A percentile compares a stretch with the other conserved stretches of the same genome.
These are phyloP conservation scores for Afroboletus lepidellus DNA, from an alignment of 1,284 basidiomycete species.

Conservation along the genomic window DNA sequence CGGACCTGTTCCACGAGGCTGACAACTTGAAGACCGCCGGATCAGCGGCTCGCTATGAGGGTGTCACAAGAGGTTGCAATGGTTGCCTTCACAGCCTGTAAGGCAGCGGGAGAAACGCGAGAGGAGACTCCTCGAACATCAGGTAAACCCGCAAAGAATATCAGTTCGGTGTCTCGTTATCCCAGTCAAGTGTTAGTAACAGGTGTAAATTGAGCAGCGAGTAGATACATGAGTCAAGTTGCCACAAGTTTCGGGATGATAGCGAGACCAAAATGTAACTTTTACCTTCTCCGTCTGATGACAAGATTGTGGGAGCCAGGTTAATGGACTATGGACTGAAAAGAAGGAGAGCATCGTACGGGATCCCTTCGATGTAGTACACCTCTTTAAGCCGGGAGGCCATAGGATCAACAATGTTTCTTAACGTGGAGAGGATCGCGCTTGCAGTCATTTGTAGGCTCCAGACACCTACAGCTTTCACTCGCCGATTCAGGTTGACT, in stretches of 20 bases:
- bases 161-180: neutral
- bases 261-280: too few relatives aligned
- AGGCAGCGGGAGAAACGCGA: too few relatives aligned
- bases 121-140: too few relatives aligned
- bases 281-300: constrained; percentile 10
- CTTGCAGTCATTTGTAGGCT: constrained; percentile 73
- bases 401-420: constrained; percentile 57
- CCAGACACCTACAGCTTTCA: constrained; percentile 86
- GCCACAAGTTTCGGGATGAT: too few relatives aligned
- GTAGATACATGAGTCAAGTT: too few relatives aligned
- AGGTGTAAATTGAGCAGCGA: too few relatives aligned
- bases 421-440: constrained; percentile 58
- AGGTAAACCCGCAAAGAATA: too few relatives aligned
- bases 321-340: constrained; percentile 26
- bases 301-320: neutral
- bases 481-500: constrained; percentile 80
- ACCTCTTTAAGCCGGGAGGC: constrained; percentile 44
- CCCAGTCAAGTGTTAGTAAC: neutral
- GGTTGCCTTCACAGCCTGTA: too few relatives aligned
- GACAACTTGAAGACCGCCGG: too few relatives aligned
- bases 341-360: constrained; percentile 32
- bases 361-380: constrained; percentile 38
- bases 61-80: too few relatives aligned
- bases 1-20: too few relatives aligned
- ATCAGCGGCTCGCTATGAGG: too few relatives aligned